Conservation (phyloP, 2,329 filamentous ascomycete species). For the Leptographium lundbergii region DNA sequence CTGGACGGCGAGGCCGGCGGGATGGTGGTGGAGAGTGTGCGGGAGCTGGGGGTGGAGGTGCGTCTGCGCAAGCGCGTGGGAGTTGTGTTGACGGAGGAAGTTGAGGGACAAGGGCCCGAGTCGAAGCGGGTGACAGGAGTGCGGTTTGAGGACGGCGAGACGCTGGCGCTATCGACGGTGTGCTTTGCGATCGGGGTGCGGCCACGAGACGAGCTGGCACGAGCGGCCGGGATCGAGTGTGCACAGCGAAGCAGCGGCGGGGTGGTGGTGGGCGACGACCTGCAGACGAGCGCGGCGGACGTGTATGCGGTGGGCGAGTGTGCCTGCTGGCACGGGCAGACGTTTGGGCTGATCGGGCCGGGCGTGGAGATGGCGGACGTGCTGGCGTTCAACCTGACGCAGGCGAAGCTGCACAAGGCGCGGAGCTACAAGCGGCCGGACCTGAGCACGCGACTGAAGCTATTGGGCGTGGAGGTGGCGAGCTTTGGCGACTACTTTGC, state of each 20-base stretch:
- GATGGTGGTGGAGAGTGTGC: slow-evolving; percentile 73
- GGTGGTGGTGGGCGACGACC: slow-evolving; percentile 52
- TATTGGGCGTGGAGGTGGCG: slow-evolving; percentile 81
- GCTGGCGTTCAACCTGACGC: slow-evolving; percentile 79
- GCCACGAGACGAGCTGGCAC: slow-evolving; percentile 65
- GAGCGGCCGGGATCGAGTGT: slow-evolving; percentile 56
- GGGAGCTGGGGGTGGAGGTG: slow-evolving; percentile 66
- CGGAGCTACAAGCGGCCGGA: slow-evolving; percentile 47
- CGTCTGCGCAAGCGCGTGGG: slow-evolving; percentile 65
- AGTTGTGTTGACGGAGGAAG: slow-evolving; percentile 42
- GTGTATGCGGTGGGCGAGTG: slow-evolving; percentile 88
- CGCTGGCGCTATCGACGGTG: slow-evolving; percentile 64
- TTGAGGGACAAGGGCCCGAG: slow-evolving; percentile 27
- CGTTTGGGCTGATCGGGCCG: slow-evolving; percentile 78
- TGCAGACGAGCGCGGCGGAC: slow-evolving; percentile 57
- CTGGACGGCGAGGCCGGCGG: slow-evolving; percentile 68
- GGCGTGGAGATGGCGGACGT: slow-evolving; percentile 91
- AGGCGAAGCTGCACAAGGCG: slow-evolving; percentile 58
- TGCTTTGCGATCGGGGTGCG: slow-evolving; percentile 86
- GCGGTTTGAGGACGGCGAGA: slow-evolving; percentile 67
- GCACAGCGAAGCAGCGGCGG: slow-evolving; percentile 65
- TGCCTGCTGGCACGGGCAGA: slow-evolving; percentile 77
- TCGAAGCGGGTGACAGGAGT: slow-evolving; percentile 55
- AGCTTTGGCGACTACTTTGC: slow-evolving; percentile 93
- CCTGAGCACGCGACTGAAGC: slow-evolving; percentile 81